Evolutionary conservation across 306 rosid species (phyloP).

Genomic region (Cucurbita pepo): DNA sequence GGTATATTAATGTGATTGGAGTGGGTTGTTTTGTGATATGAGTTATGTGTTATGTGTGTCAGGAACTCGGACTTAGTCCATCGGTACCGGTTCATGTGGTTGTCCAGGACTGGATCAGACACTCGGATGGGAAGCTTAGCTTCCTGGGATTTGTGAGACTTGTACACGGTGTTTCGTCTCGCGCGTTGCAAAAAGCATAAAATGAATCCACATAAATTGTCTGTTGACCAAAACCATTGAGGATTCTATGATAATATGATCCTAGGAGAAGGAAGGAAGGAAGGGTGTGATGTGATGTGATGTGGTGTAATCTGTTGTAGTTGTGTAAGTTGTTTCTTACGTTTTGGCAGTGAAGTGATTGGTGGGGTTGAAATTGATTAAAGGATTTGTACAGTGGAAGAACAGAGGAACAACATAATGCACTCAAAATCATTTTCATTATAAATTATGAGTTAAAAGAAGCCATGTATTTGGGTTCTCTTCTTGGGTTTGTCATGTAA

Average conservation of each 20-base stretch:
- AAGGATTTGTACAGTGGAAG: constrained; percentile 12
- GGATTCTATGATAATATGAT: not conserved
- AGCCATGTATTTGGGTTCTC: too few species aligned
- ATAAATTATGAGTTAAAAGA: too few species aligned
- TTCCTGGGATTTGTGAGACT: constrained; percentile 84
- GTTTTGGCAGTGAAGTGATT: not conserved
- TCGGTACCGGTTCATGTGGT: constrained; percentile 87
- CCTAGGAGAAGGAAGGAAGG: not conserved
- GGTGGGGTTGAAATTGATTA: constrained; percentile 5
- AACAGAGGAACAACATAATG: not conserved
- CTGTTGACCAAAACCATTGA: not conserved
- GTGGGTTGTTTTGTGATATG: not conserved
- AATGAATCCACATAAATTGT: not conserved
- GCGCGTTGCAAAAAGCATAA: constrained; percentile 49
- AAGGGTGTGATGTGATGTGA: constrained; percentile 2
- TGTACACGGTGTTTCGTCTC: constrained; percentile 68
- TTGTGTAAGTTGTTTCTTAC: not conserved
- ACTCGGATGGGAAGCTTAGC: constrained; percentile 83
- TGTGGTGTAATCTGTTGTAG: not conserved
- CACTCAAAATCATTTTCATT: not conserved
- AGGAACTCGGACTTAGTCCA: constrained; percentile 89
- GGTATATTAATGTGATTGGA: not conserved
- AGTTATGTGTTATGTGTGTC: not conserved
- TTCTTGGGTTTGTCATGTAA: too few species aligned
- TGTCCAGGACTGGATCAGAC: constrained; percentile 90